phyloP scores from a whole-genome alignment of 1,139 yeast genomes.

The Blastobotrys capitulatus region DNA sequence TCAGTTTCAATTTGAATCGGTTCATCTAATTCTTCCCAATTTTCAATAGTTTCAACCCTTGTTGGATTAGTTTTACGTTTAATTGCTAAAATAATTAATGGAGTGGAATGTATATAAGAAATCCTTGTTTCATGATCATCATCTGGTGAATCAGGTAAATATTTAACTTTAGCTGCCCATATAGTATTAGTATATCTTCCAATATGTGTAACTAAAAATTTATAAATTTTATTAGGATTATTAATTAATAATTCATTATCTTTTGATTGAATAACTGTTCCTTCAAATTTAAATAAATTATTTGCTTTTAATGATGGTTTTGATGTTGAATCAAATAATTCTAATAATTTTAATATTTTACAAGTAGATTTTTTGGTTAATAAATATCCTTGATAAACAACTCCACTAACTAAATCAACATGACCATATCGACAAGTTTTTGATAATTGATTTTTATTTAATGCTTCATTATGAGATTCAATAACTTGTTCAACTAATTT shows the following conservation, averaged over 20 bases:
- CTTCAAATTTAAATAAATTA: conserved; percentile 18
- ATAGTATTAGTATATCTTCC: conserved; percentile 22
- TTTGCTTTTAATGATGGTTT: neutral
- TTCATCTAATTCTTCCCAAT: conserved; percentile 14
- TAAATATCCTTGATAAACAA: conserved; percentile 26
- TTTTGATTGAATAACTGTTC: conserved; percentile 15
- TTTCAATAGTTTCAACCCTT: conserved; percentile 13
- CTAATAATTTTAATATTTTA: conserved; percentile 3
- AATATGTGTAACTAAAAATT: conserved; percentile 22
- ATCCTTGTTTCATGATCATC: neutral
- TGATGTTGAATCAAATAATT: neutral
- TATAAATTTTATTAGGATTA: conserved; percentile 26
- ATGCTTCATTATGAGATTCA: conserved; percentile 30
- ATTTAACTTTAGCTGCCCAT: conserved; percentile 27
- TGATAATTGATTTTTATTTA: conserved; percentile 15
- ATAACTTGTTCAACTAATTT: conserved; percentile 28
- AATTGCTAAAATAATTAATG: conserved; percentile 16
- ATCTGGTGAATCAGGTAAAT: neutral
- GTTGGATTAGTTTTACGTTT: conserved; percentile 14
- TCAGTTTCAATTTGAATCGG: conserved; percentile 7
- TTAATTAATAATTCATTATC: neutral
- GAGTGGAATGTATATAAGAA: conserved; percentile 5
- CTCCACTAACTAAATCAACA: conserved; percentile 24
- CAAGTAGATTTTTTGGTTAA: conserved; percentile 23
- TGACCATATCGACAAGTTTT: conserved; percentile 16